These are phyloP conservation scores for Leptographium wingfieldii DNA, from an alignment of 2,329 filamentous ascomycete species.

Conservation along the genomic window DNA sequence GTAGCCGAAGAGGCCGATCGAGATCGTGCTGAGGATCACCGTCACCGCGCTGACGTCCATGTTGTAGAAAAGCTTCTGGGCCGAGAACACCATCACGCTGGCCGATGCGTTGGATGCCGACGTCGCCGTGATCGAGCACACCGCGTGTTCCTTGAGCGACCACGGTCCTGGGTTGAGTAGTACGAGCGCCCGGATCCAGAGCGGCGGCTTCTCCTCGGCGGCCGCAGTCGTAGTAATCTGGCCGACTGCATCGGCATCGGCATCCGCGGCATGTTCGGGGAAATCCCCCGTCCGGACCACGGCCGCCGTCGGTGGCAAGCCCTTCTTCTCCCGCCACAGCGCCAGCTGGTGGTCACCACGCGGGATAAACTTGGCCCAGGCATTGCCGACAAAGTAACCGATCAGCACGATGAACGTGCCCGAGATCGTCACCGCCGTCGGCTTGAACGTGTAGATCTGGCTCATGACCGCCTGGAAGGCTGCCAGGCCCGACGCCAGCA, in stretches of 20 bases:
- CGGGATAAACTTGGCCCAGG: slow-evolving; percentile 33
- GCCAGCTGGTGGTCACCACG: slow-evolving; percentile 37
- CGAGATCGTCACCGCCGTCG: slow-evolving; percentile 29
- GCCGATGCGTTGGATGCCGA: slow-evolving; percentile 36
- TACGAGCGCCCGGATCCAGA: slow-evolving; percentile 24
- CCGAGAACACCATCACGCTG: slow-evolving; percentile 30
- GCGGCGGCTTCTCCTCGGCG: slow-evolving; percentile 22
- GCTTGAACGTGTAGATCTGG: slow-evolving; percentile 38
- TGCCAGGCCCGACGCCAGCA: slow-evolving; percentile 35
- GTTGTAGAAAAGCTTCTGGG: slow-evolving; percentile 39
- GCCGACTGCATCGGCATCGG: no score
- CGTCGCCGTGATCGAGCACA: slow-evolving; percentile 40
- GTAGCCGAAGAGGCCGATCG: slow-evolving; percentile 43
- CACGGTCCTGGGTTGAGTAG: slow-evolving; percentile 40
- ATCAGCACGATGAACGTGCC: slow-evolving; percentile 46
- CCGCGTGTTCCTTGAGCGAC: slow-evolving; percentile 42
- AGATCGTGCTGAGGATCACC: slow-evolving; percentile 35
- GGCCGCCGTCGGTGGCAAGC: no score
- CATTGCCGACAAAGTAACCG: slow-evolving; percentile 40
- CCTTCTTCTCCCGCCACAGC: slow-evolving; percentile 26
- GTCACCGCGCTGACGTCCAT: slow-evolving; percentile 31
- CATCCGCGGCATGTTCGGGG: no score
- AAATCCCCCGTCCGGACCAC: no score
- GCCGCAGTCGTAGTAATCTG: neutral
- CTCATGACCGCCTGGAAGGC: slow-evolving; percentile 42